These are phyloP conservation scores for Pythium periplocum DNA, from an alignment of 352 stramenopile species.

Conservation along the genomic window DNA sequence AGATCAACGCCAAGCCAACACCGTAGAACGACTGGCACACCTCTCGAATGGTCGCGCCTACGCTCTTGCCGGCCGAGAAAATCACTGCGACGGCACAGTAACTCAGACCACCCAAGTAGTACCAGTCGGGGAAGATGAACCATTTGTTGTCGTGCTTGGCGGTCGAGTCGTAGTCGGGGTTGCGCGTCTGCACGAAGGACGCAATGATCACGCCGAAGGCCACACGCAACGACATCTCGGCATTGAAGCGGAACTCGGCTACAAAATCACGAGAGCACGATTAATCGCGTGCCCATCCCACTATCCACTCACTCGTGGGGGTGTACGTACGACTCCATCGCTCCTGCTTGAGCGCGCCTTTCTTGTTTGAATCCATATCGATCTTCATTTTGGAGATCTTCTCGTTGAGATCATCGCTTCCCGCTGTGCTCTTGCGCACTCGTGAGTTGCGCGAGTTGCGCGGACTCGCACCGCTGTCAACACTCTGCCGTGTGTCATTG, in stretches of 20 bases:
- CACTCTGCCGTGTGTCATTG: constrained; percentile 16
- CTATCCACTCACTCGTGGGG: no score
- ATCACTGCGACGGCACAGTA: constrained; percentile 76
- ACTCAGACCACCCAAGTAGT: constrained; percentile 62
- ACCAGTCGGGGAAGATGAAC: constrained; percentile 67
- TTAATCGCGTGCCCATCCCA: no score
- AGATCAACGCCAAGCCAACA: constrained; percentile 72
- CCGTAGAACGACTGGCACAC: constrained; percentile 75
- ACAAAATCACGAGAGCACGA: no score
- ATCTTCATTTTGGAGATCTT: constrained; percentile 69
- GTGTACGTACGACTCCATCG: constrained; percentile 45
- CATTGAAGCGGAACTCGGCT: constrained; percentile 68
- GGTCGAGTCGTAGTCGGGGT: constrained; percentile 37
- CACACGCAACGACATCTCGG: constrained; percentile 61
- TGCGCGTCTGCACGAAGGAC: constrained; percentile 59
- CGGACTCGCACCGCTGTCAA: constrained; percentile 6
- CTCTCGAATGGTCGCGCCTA: constrained; percentile 57
- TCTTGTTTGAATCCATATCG: constrained; percentile 53
- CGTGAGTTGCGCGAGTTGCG: constrained; percentile 28
- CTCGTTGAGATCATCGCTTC: constrained; percentile 55
- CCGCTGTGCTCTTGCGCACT: constrained; percentile 37
- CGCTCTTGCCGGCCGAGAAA: constrained; percentile 69
- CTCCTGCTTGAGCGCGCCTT: constrained; percentile 35
- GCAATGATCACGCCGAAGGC: constrained; percentile 62
- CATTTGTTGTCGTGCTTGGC: constrained; percentile 55